These are phyloP conservation scores for Tricholoma bakamatsutake DNA, from an alignment of 768 basidiomycete species.

Conservation along the genomic window DNA sequence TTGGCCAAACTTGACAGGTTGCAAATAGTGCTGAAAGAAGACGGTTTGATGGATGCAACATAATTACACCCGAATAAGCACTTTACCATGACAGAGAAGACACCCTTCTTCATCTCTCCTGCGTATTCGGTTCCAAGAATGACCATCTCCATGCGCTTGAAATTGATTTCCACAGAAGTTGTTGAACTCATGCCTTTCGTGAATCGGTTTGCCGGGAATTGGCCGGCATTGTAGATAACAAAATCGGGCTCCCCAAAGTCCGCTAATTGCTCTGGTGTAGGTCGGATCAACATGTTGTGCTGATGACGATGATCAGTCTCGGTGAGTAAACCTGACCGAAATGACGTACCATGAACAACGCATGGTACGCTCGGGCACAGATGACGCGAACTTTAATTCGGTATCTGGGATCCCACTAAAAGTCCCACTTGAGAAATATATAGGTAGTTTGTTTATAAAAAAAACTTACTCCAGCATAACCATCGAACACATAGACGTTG, in stretches of 20 bases:
- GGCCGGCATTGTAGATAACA: constrained; percentile 99
- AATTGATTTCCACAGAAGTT: constrained; percentile 99
- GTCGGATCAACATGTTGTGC: constrained; percentile 99
- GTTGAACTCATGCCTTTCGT: constrained; percentile 99
- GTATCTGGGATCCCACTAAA: constrained; percentile 96
- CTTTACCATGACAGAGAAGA: constrained; percentile 95
- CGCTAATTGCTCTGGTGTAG: constrained; percentile 88
- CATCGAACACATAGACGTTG: constrained; percentile 97
- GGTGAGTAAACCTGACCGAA: neutral
- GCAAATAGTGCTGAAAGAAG: constrained; percentile 77
- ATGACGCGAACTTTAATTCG: constrained; percentile 99
- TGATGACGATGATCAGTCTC: constrained; percentile 23
- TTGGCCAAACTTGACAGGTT: constrained; percentile 98
- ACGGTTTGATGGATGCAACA: constrained; percentile 8
- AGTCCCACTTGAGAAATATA: constrained; percentile 8
- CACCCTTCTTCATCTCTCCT: constrained; percentile 99
- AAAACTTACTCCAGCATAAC: constrained; percentile 72
- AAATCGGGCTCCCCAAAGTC: constrained; percentile 98
- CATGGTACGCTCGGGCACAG: constrained; percentile 97
- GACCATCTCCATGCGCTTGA: constrained; percentile 99
- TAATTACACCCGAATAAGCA: constrained; percentile 9
- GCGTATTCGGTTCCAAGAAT: constrained; percentile 98
- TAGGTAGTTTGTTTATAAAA: constrained; percentile 6
- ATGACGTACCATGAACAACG: constrained; percentile 87
- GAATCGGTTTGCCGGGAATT: constrained; percentile 99